phyloP scores from a whole-genome alignment of 768 basidiomycete genomes.

The Tricholomella constricta region DNA sequence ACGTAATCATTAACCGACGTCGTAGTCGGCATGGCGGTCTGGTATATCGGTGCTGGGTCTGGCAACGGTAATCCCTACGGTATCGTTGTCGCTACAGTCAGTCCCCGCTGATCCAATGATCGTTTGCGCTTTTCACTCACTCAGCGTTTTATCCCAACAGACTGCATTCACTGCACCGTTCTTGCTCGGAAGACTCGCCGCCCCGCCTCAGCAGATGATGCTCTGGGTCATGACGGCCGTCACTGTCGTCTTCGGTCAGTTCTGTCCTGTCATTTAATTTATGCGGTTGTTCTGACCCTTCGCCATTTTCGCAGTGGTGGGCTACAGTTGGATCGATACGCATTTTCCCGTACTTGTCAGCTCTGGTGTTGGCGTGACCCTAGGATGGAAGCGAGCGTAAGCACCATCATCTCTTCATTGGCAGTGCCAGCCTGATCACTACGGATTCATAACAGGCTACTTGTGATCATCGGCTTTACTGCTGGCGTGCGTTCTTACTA shows the following conservation, averaged over 20 bases:
- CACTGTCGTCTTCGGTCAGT: constrained; percentile 40
- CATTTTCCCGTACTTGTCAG: constrained; percentile 30
- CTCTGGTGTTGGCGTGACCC: constrained; percentile 35
- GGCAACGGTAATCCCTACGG: constrained; percentile 44
- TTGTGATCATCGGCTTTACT: constrained; percentile 48
- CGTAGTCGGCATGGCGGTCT: constrained; percentile 40
- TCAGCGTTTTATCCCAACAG: too few relatives aligned
- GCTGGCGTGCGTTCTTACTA: constrained; percentile 35
- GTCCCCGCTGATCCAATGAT: too few relatives aligned
- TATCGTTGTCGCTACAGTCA: constrained; percentile 41
- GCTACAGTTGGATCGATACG: constrained; percentile 44
- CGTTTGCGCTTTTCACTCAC: too few relatives aligned
- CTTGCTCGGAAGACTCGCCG: constrained; percentile 34
- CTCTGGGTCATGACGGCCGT: constrained; percentile 41
- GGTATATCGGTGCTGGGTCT: constrained; percentile 45
- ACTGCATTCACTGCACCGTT: constrained; percentile 37
- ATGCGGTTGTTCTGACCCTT: background rate
- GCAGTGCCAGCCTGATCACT: background rate
- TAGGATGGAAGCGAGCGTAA: constrained; percentile 48
- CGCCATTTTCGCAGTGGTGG: constrained; percentile 30
- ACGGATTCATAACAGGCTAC: constrained; percentile 28
- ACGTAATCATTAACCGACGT: background rate
- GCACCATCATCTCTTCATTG: constrained; percentile 7
- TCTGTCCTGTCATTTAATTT: background rate
- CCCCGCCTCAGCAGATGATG: constrained; percentile 34